Evolutionary conservation across 768 basidiomycete genomes (phyloP).

Genomic region (Basidioascus undulatus): DNA sequence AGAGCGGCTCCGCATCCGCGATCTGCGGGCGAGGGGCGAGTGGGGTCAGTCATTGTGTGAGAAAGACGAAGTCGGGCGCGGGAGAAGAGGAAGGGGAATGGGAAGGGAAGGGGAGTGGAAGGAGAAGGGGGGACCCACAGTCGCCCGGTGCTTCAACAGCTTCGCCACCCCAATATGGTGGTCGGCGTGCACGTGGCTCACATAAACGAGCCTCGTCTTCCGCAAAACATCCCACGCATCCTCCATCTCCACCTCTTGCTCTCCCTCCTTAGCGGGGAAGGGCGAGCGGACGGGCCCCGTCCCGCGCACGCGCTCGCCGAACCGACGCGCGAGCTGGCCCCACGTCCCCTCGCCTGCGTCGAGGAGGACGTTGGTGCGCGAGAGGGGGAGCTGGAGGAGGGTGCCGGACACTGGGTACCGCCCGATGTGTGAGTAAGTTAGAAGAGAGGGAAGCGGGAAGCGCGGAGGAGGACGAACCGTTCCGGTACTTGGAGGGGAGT

Average conservation of each 20-base stretch:
- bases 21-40: constrained; percentile 25
- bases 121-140: constrained; percentile 24
- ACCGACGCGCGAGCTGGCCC: constrained; percentile 62
- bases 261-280: not conserved
- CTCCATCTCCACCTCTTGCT: constrained; percentile 8
- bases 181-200: constrained; percentile 79
- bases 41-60: not conserved
- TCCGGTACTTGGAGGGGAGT: constrained; percentile 60
- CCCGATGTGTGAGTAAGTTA: not conserved
- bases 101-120: too few relatives aligned
- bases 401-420: constrained; percentile 30
- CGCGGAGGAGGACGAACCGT: constrained; percentile 28
- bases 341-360: constrained; percentile 83
- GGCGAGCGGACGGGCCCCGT: constrained; percentile 25
- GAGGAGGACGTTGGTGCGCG: constrained; percentile 44
- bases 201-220: constrained; percentile 52
- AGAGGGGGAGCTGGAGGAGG: constrained; percentile 44
- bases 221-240: constrained; percentile 24
- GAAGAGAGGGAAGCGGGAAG: not conserved
- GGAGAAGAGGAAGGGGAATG: not conserved
- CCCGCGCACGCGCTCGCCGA: constrained; percentile 27
- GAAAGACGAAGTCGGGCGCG: not conserved
- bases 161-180: constrained; percentile 67
- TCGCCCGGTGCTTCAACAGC: constrained; percentile 42
- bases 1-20: constrained; percentile 40